Evolutionary conservation across 257 asterid genomes (phyloP).

Genomic region (Gardenia jasminoides): DNA sequence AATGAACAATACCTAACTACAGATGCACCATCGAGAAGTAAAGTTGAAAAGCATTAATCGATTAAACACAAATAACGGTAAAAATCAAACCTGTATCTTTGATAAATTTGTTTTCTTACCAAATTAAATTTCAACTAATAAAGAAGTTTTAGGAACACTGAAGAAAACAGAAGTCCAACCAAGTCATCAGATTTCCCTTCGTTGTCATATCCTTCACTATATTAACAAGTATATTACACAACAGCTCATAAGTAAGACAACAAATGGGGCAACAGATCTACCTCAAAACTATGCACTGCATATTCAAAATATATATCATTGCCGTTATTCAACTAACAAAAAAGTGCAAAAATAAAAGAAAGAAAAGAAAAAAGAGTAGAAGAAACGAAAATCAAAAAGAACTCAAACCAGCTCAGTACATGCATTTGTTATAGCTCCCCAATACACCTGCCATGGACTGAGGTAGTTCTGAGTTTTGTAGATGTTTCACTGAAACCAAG

Average conservation of each 20-base stretch:
- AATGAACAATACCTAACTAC: not conserved
- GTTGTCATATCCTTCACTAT: constrained; percentile 31
- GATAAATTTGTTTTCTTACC: not conserved
- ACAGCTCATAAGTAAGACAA: constrained; percentile 20
- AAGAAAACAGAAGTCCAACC: constrained; percentile 8
- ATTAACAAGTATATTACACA: constrained; percentile 36
- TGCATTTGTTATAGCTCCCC: constrained; percentile 2
- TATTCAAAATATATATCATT: constrained; percentile 33
- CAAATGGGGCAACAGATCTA: constrained; percentile 26
- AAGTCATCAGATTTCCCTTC: constrained; percentile 25
- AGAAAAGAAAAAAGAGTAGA: constrained; percentile 17
- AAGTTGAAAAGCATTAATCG: not conserved
- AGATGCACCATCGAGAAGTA: not conserved
- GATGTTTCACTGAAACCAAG: not conserved
- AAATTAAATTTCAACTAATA: not conserved
- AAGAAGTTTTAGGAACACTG: not conserved
- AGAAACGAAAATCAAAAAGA: constrained; percentile 29
- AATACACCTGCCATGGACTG: constrained; percentile 15
- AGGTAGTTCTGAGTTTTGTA: constrained; percentile 12
- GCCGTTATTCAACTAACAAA: constrained; percentile 28
- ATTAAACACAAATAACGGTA: too few relatives aligned
- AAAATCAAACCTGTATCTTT: not conserved
- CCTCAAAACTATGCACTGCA: constrained; percentile 30
- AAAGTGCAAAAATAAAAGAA: constrained; percentile 23
- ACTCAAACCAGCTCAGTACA: constrained; percentile 36